These are phyloP conservation scores for Fragilariopsis cylindrus DNA, from an alignment of 108 stramenopile genomes.

Conservation along the genomic window DNA sequence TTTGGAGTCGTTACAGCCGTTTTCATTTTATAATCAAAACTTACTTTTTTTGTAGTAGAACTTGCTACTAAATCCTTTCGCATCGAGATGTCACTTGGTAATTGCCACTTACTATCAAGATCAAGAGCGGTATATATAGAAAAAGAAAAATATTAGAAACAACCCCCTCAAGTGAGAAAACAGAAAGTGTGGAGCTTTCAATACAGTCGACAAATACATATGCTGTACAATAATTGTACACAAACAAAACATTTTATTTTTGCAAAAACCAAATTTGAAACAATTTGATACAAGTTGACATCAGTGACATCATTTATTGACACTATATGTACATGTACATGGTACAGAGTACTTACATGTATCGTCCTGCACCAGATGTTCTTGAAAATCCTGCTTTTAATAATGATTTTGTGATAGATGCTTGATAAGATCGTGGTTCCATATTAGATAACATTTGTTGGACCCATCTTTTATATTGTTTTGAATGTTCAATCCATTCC, in stretches of 20 bases:
- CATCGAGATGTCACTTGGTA: not conserved
- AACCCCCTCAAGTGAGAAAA: not conserved
- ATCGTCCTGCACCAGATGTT: conserved; percentile 39
- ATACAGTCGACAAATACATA: no score
- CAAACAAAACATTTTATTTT: not conserved
- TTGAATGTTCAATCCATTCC: conserved; percentile 52
- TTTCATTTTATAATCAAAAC: conserved; percentile 16
- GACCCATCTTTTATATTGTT: conserved; percentile 42
- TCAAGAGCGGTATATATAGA: not conserved
- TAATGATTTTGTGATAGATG: conserved; percentile 54
- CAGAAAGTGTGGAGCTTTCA: not conserved
- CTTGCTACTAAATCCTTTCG: conserved; percentile 16
- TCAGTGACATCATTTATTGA: no score
- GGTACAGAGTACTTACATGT: conserved; percentile 18
- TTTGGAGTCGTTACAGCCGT: conserved; percentile 4
- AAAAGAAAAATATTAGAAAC: no score
- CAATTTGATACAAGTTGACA: no score
- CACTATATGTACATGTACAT: no score
- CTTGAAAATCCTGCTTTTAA: conserved; percentile 45
- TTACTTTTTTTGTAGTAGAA: conserved; percentile 9
- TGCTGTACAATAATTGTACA: not conserved
- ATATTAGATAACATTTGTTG: conserved; percentile 52
- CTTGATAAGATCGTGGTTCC: conserved; percentile 52
- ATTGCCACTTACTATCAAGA: conserved; percentile 5
- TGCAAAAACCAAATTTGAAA: conserved; percentile 29